Base-by-base conservation (phyloP, 2,329 filamentous ascomycete species). In the Xenosphaeropsis pyriputrescens region DNA sequence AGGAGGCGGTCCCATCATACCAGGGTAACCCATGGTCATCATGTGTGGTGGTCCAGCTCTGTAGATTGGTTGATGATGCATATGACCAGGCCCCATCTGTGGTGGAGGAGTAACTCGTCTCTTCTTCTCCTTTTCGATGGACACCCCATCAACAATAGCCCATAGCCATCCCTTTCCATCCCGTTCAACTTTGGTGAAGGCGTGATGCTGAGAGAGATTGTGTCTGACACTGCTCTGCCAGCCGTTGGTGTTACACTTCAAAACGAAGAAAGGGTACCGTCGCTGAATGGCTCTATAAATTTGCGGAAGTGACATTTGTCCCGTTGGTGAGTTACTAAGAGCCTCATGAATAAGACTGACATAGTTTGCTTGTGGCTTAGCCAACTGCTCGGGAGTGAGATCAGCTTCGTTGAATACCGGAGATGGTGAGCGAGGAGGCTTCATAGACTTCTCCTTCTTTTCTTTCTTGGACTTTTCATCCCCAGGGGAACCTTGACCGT, bases 301-400 rank as follows among this genome's bases (percentile, higher is more conserved):
- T 42, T 73, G 67, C 40, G 72, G 70, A 12, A 76, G 57, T 38
- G 71, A 70, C 55, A 74, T 65, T 39, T 63, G 58, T 5, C 63
- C 63, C 19, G 55, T 61, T 22, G 58, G 52, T 6, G 68, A 65
- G 8, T 64, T 62, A 0, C 60, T 59, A 13, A 76, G 64, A 12
- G 69, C 68, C 43, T 75, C 70, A 43, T 70, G 66, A 36, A 75
- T 69, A 32, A 75, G 61, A 13, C 66, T 61, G 9, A 74, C 66
- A 48, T 75, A 75, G 31, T 72, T 74, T n/a, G 61, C 57, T 1
- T 58, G 57, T 2, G 71, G 71, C 56, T 84, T 82, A 41, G 75
- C 72, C 36, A 86, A 63, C 57, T 86, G 78, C 50, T 86, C 82
- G 29, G 79, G 74, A 1, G 79, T 84, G 53, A 79, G 67, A 48